phyloP scores from a whole-genome alignment of 108 stramenopile species.

The Skeletonema marinoi region DNA sequence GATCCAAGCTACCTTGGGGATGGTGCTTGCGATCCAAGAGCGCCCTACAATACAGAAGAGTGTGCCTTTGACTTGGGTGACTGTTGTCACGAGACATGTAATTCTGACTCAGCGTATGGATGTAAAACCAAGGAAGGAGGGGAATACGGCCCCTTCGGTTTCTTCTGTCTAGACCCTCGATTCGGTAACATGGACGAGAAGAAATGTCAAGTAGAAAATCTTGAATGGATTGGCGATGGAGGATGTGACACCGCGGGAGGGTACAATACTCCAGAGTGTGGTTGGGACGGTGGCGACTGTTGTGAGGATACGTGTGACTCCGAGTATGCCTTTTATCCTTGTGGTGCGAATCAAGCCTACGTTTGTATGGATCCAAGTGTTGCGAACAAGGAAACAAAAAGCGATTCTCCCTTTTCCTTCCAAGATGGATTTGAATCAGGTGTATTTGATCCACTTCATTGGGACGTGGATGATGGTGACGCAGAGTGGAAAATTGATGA shows the following conservation, averaged over 20 bases:
- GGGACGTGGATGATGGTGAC: neutral
- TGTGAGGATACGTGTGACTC: slow-evolving; percentile 47
- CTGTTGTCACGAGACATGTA: slow-evolving; percentile 48
- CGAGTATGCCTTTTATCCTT: slow-evolving; percentile 43
- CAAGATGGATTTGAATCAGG: slow-evolving; percentile 18
- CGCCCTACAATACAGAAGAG: slow-evolving; percentile 49
- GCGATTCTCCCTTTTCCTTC: neutral
- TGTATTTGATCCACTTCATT: slow-evolving; percentile 1
- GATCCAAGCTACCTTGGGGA: slow-evolving; percentile 49
- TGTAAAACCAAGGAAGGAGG: slow-evolving; percentile 42
- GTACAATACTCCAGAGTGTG: slow-evolving; percentile 52
- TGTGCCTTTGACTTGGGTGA: slow-evolving; percentile 52
- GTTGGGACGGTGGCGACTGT: slow-evolving; percentile 47
- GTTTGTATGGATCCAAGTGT: slow-evolving; percentile 17
- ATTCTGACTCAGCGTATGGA: slow-evolving; percentile 33
- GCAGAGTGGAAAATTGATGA: slow-evolving; percentile 3
- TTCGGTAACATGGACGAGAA: slow-evolving; percentile 21
- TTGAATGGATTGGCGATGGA: slow-evolving; percentile 55
- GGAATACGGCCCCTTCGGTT: slow-evolving; percentile 50
- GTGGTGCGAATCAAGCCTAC: slow-evolving; percentile 40
- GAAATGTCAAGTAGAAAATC: slow-evolving; percentile 40
- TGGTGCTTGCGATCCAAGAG: slow-evolving; percentile 43
- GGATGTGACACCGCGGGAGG: slow-evolving; percentile 40
- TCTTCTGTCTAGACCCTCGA: slow-evolving; percentile 45
- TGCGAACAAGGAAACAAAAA: neutral